Conservation (phyloP, 495 filamentous ascomycete genomes). For the Tetracladium marchalianum region DNA sequence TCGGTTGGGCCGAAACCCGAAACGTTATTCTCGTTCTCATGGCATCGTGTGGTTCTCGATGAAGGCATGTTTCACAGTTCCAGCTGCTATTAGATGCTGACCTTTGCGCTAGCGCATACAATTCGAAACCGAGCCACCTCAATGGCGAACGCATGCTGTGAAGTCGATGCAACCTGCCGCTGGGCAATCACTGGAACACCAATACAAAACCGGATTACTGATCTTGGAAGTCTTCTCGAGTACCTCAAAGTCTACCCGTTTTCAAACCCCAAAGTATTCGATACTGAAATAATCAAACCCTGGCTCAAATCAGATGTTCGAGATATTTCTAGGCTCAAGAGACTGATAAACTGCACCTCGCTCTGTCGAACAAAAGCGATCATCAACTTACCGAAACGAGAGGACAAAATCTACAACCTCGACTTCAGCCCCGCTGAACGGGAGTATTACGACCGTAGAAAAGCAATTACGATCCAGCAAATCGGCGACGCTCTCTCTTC, state of each 20-base stretch:
- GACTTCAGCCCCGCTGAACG: constrained; percentile 24
- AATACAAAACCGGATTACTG: constrained; percentile 24
- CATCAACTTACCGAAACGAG: constrained; percentile 22
- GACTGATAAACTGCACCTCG: constrained; percentile 23
- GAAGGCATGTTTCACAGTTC: constrained; percentile 20
- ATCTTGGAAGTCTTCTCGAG: constrained; percentile 21
- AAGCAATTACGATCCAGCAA: constrained; percentile 8
- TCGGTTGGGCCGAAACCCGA: background rate
- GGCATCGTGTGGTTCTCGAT: constrained; percentile 26
- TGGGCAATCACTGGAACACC: constrained; percentile 28
- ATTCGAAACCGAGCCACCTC: constrained; percentile 24
- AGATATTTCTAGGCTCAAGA: constrained; percentile 26
- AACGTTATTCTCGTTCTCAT: constrained; percentile 7
- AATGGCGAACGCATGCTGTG: constrained; percentile 18
- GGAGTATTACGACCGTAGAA: constrained; percentile 20
- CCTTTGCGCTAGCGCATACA: constrained; percentile 21
- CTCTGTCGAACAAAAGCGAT: constrained; percentile 27
- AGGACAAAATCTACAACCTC: constrained; percentile 18
- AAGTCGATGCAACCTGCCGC: constrained; percentile 17
- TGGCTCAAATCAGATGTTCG: too few species aligned
- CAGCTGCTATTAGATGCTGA: background rate
- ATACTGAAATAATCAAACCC: constrained; percentile 13
- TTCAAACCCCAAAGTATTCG: constrained; percentile 20
- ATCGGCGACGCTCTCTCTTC: background rate
- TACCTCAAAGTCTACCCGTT: constrained; percentile 25